These are phyloP conservation scores for Pezicula rhizophila DNA, from an alignment of 2,329 filamentous ascomycete genomes.

Conservation along the genomic window DNA sequence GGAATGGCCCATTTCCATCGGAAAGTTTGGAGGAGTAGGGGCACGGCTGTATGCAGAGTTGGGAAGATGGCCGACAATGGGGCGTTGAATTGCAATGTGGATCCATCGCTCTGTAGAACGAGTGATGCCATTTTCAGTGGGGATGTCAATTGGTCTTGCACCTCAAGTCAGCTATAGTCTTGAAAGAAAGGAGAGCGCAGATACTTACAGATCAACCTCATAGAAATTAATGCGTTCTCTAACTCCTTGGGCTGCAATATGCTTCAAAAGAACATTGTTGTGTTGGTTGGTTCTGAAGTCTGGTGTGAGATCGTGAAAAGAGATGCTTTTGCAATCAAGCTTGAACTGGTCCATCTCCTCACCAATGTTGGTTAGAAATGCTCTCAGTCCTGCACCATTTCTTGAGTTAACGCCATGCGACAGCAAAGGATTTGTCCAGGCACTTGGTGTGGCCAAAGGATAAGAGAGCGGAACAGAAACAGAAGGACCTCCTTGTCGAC, in stretches of 20 bases:
- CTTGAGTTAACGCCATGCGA: no score
- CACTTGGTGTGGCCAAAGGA: neutral
- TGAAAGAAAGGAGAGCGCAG: neutral
- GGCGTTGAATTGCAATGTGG: conserved; percentile 19
- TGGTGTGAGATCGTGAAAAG: conserved; percentile 23
- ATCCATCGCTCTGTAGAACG: conserved; percentile 16
- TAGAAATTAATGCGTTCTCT: conserved; percentile 14
- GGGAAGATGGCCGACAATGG: no score
- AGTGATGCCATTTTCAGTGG: no score
- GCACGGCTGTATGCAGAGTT: no score
- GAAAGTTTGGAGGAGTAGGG: conserved; percentile 11
- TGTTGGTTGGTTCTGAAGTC: conserved; percentile 10
- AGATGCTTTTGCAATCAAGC: conserved; percentile 16
- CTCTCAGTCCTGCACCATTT: conserved; percentile 11
- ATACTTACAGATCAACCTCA: conserved; percentile 24
- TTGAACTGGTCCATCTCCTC: conserved; percentile 12
- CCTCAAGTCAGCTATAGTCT: conserved; percentile 3
- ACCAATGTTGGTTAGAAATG: conserved; percentile 18
- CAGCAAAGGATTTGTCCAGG: no score
- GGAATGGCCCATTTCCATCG: conserved; percentile 10
- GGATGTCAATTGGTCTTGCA: neutral
- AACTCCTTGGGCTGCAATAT: conserved; percentile 10
- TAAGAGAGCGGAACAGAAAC: no score
- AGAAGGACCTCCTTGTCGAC: no score
- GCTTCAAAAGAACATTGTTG: conserved; percentile 14